Conservation (phyloP, 257 asterid species). For the Nyctanthes arbortristis region DNA sequence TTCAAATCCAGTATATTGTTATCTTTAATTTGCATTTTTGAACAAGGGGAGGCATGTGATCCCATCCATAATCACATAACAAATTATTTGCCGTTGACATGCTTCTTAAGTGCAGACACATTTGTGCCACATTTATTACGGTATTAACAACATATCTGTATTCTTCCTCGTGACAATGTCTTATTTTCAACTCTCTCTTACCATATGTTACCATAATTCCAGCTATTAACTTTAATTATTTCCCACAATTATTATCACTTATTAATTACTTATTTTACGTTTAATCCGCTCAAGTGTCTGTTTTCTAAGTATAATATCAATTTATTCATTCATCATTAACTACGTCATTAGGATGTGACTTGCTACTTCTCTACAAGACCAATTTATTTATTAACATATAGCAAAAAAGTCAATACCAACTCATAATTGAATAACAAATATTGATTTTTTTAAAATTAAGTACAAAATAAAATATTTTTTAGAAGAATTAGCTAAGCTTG, state of each 20-base stretch:
- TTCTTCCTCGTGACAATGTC: slow-evolving; percentile 3
- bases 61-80: slow-evolving; percentile 1
- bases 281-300: not conserved
- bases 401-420: not conserved
- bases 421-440: not conserved
- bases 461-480: not conserved
- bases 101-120: slow-evolving; percentile 1
- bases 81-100: slow-evolving; percentile 1
- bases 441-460: not conserved
- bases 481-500: not conserved
- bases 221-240: not conserved
- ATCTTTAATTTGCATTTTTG: not conserved
- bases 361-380: not conserved
- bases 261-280: not conserved
- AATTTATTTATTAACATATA: not conserved
- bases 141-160: not conserved
- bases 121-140: not conserved
- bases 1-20: no score
- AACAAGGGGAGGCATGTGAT: not conserved
- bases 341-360: not conserved
- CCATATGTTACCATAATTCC: slow-evolving; percentile 1
- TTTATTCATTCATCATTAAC: not conserved
- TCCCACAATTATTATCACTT: not conserved
- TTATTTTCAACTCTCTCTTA: slow-evolving; percentile 8
- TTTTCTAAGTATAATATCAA: not conserved